Evolutionary conservation across 179 eudicot genomes (phyloP), one percentile per base, ranked within the genome.

Genomic region (Patellifolia procumbens): DNA sequence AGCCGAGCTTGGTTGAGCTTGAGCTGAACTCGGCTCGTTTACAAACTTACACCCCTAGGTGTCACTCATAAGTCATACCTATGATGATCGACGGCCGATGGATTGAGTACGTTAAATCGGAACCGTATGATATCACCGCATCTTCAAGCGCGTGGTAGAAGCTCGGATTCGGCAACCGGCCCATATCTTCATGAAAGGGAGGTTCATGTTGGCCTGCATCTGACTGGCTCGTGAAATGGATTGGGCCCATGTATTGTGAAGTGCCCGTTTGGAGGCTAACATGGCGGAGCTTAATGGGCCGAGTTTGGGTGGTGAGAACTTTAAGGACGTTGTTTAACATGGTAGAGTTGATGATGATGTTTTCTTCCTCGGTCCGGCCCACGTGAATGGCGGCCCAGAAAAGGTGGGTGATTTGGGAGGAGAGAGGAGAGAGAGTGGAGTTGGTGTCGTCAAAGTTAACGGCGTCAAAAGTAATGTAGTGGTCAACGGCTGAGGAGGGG

Each of bases 71-170:
- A n/a, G n/a, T n/a, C n/a, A n/a, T n/a, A 3, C 87, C 87, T 0
- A 81, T 10, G 32, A 84, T 81, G 4, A 81, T 71, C 13, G 87
- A 84, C 2, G 78, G 26, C 0, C 84, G 84, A 64, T 78, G 84
- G 34, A 84, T 72, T 5, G 84, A 71, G 77, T 78, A 72, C 26
- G 80, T 78, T 20, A 81, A 17, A 19, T 62, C 4, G 9, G 74
- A 55, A 15, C 34, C 76, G 69, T 83, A 75, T 0, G 84, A 70
- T 4, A 53, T 61, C 0, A 83, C 35, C 19, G 75, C 24, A 37
- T 81, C 84, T 17, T 84, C 84, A 1, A 84, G 67, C n/a, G 75
- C 76, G 42, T 81, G 55, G 71, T 81, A 84, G 68, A 84, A 84
- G 43, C 75, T 78, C 12, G 80, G 82, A 69, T 55, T 72, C 0